Evolutionary conservation across 2,329 filamentous ascomycete genomes (phyloP), one percentile per base, ranked within the genome.

Genomic region (Aureobasidium musti): DNA sequence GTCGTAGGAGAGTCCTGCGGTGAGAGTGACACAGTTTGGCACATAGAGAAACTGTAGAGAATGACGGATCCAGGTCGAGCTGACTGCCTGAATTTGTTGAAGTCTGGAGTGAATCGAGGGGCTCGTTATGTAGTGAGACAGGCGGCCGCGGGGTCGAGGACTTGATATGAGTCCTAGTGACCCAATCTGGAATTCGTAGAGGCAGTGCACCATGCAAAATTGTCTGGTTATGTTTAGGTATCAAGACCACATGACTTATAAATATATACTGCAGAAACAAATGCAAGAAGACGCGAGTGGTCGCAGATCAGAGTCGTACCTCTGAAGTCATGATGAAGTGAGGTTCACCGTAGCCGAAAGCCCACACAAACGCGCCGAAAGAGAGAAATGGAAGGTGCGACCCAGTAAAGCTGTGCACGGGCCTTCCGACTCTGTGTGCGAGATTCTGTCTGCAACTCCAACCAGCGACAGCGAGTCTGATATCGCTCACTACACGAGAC

Each of bases 381-480:
- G 17, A 43, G 37, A 53, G n/a, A n/a, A n/a, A n/a, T n/a, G n/a
- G n/a, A n/a, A n/a, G n/a, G n/a, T n/a, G n/a, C n/a, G n/a, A n/a
- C n/a, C n/a, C n/a, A n/a, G n/a, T n/a, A n/a, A n/a, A n/a, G n/a
- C n/a, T n/a, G n/a, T n/a, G 33, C 33, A 35, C 33, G 10, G 33
- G 33, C 33, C 33, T n/a, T n/a, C n/a, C n/a, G n/a, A n/a, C n/a
- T n/a, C n/a, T n/a, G n/a, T n/a, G n/a, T n/a, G n/a, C n/a, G n/a
- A n/a, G n/a, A n/a, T n/a, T 35, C 33, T 10, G 13, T 10, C 33
- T 35, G 30, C 33, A 10, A 10, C 33, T 35, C 33, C 33, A 37
- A 52, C 41, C 37, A 50, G 30, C 35, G 64, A 66, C 56, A 53
- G 64, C 47, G 64, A 59, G 64, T 66, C 64, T 66, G 64, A 60